These are phyloP conservation scores for Solanum aculeatissimum DNA, from an alignment of 305 asterid species.

Conservation along the genomic window DNA sequence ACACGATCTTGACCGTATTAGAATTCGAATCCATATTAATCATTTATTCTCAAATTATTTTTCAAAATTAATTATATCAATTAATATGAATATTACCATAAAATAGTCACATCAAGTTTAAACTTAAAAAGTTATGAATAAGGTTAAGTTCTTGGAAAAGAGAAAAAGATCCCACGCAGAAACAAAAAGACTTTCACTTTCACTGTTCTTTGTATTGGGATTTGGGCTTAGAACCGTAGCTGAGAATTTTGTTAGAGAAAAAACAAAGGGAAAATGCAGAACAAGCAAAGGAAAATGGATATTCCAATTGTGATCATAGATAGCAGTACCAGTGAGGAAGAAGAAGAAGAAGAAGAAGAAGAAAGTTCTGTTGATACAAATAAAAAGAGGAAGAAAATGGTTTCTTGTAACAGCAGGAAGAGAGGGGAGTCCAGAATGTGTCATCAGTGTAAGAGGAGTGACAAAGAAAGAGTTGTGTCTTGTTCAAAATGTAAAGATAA, in stretches of 20 bases:
- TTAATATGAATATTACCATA: too few relatives aligned
- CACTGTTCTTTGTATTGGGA: background rate
- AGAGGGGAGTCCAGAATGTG: constrained; percentile 35
- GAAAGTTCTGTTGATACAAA: background rate
- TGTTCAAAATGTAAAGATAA: constrained; percentile 34
- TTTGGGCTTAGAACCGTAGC: background rate
- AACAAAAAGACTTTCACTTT: background rate
- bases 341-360: background rate
- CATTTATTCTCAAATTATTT: too few relatives aligned
- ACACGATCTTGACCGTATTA: too few relatives aligned
- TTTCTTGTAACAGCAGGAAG: background rate
- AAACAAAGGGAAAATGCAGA: background rate
- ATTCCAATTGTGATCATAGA: background rate
- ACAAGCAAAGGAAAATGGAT: background rate
- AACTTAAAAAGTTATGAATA: too few relatives aligned
- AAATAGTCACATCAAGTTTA: too few relatives aligned
- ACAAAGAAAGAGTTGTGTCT: constrained; percentile 46
- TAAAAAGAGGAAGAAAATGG: background rate
- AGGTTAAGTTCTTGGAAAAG: background rate
- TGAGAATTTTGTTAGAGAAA: background rate
- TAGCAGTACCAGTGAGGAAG: background rate
- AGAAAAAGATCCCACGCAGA: background rate
- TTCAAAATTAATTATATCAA: too few relatives aligned
- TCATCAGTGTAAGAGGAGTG: constrained; percentile 58
- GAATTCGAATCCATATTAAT: too few relatives aligned